Conservation (phyloP, 1,139 yeast genomes). For the Saccharomyces hybrid region DNA sequence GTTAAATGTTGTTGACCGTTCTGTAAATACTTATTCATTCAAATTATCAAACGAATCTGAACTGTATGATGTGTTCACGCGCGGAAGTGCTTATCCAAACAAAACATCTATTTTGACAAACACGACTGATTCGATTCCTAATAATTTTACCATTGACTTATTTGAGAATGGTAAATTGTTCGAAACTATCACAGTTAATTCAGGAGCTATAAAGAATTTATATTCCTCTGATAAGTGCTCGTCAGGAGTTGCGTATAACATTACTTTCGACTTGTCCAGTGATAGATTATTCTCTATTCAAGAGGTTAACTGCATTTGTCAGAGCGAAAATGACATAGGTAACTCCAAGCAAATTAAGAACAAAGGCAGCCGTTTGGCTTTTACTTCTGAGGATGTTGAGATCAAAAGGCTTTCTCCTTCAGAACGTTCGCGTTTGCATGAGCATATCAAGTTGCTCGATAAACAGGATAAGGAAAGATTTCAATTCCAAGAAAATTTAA, state of each 20-base stretch:
- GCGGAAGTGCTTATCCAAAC: slow-evolving; percentile 34
- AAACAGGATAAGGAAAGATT: slow-evolving; percentile 42
- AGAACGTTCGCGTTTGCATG: not conserved
- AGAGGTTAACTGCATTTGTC: slow-evolving; percentile 39
- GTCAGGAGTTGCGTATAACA: slow-evolving; percentile 39
- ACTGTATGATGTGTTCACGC: slow-evolving; percentile 34
- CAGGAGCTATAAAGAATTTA: slow-evolving; percentile 25
- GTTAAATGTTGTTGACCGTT: slow-evolving; percentile 52
- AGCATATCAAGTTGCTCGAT: slow-evolving; percentile 12
- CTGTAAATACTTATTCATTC: slow-evolving; percentile 39
- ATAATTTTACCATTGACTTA: slow-evolving; percentile 38
- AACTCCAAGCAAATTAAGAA: slow-evolving; percentile 1
- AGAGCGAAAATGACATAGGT: slow-evolving; percentile 8
- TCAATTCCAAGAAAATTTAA: slow-evolving; percentile 43
- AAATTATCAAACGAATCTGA: slow-evolving; percentile 32
- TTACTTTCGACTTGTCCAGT: slow-evolving; percentile 40
- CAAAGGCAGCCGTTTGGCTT: not conserved
- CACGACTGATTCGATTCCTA: slow-evolving; percentile 20
- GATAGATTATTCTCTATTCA: slow-evolving; percentile 45
- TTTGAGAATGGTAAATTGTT: slow-evolving; percentile 49
- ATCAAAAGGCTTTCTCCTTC: not conserved
- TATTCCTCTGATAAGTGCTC: slow-evolving; percentile 39
- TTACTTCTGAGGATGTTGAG: not conserved
- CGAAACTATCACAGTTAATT: slow-evolving; percentile 33
- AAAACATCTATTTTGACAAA: slow-evolving; percentile 8